These are phyloP conservation scores for Mycena albidolilacea DNA, from an alignment of 768 basidiomycete species.

Conservation along the genomic window DNA sequence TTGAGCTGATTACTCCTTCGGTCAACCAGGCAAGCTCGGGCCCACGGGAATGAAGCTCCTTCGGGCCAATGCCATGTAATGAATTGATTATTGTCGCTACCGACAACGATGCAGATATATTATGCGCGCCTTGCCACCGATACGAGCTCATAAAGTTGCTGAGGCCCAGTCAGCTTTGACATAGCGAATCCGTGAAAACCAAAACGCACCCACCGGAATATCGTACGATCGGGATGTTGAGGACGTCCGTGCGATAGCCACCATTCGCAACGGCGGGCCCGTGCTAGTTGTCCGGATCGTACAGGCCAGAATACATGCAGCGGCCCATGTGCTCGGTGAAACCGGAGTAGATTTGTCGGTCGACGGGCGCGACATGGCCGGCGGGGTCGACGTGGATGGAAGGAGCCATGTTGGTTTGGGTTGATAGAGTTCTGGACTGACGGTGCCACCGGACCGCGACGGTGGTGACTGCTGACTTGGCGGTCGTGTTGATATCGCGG, in stretches of 20 bases:
- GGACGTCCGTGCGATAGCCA: conserved; percentile 67
- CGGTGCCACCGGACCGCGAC: too few species aligned
- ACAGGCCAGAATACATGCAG: conserved; percentile 68
- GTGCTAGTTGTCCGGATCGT: conserved; percentile 54
- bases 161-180: not conserved
- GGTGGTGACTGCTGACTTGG: too few species aligned
- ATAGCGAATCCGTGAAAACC: too few species aligned
- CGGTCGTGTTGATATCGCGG: too few species aligned
- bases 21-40: conserved; percentile 75
- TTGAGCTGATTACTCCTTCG: conserved; percentile 74
- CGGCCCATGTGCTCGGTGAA: conserved; percentile 76
- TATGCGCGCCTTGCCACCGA: conserved; percentile 65
- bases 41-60: conserved; percentile 62
- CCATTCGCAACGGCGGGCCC: conserved; percentile 56
- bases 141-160: conserved; percentile 71
- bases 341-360: conserved; percentile 69
- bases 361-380: conserved; percentile 58
- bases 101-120: too few species aligned
- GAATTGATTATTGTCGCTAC: too few species aligned
- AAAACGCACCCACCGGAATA: conserved; percentile 68
- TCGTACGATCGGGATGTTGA: conserved; percentile 63
- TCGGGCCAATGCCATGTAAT: conserved; percentile 68
- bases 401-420: conserved; percentile 29
- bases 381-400: conserved; percentile 60
- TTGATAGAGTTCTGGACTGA: too few species aligned